These are phyloP conservation scores for Phytophthora sp. DNA, from an alignment of 352 stramenopile species.

Conservation along the genomic window DNA sequence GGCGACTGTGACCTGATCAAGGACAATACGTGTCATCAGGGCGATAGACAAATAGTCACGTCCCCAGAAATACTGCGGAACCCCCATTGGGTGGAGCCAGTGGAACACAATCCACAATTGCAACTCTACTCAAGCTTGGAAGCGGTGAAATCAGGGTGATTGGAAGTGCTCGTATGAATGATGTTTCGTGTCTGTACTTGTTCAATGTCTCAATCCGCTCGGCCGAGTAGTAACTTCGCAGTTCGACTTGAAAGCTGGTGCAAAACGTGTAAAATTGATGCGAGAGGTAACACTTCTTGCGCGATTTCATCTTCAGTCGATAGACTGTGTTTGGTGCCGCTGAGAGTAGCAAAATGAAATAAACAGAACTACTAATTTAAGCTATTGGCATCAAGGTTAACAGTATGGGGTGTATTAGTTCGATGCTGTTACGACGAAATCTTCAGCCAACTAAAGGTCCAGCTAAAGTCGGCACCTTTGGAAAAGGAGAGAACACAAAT, in stretches of 20 bases:
- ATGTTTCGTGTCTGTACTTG: conserved; percentile 1
- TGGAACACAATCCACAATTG: background rate
- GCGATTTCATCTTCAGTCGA: no score
- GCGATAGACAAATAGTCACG: conserved; percentile 7
- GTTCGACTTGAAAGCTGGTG: background rate
- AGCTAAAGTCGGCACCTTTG: conserved; percentile 22
- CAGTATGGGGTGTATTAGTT: no score
- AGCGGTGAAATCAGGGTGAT: conserved; percentile 4
- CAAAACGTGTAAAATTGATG: background rate
- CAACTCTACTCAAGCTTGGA: conserved; percentile 3
- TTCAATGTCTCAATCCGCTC: conserved; percentile 6
- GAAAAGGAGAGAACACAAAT: background rate
- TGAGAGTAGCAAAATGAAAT: no score
- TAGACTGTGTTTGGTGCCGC: no score
- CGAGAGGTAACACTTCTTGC: no score
- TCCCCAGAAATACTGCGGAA: conserved; percentile 5
- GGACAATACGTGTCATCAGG: conserved; percentile 8
- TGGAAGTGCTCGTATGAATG: background rate
- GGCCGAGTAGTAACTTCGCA: background rate
- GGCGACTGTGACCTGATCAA: conserved; percentile 8
- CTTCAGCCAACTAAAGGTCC: conserved; percentile 20
- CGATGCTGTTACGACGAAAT: no score
- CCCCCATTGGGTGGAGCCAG: background rate
- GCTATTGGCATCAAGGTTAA: no score
- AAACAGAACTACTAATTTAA: no score